Conservation (phyloP, 176 grass and related monocot species). For the Oryza glaberrima region DNA sequence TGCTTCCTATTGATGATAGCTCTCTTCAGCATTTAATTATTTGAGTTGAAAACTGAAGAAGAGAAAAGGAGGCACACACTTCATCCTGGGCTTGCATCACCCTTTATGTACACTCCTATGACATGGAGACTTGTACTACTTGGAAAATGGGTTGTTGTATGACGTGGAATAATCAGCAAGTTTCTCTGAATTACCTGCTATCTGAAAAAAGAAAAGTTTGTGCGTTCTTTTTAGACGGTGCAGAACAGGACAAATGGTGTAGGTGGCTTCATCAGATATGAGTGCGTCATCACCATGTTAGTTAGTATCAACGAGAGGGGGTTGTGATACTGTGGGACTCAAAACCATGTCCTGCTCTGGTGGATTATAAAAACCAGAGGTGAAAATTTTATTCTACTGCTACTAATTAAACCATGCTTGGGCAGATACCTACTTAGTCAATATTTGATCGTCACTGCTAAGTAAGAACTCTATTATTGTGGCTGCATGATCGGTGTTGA, state of each 20-base stretch:
- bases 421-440: background rate
- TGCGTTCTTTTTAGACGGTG: background rate
- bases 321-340: background rate
- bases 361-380: background rate
- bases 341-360: slow-evolving; percentile 26
- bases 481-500: background rate
- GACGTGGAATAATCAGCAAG: slow-evolving; percentile 27
- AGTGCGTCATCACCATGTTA: background rate
- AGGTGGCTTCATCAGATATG: background rate
- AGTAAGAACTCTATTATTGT: background rate
- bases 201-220: background rate
- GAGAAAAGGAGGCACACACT: background rate
- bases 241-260: background rate
- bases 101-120: background rate
- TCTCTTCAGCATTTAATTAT: background rate
- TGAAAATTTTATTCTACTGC: background rate
- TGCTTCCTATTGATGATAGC: background rate
- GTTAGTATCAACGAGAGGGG: background rate
- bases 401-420: background rate
- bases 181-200: background rate
- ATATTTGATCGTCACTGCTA: background rate
- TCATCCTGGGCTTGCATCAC: background rate
- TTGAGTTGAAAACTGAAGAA: background rate
- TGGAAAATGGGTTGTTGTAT: background rate
- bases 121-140: background rate